These are phyloP conservation scores for Mrakia blollopis DNA, from an alignment of 768 basidiomycete species.

Conservation along the genomic window DNA sequence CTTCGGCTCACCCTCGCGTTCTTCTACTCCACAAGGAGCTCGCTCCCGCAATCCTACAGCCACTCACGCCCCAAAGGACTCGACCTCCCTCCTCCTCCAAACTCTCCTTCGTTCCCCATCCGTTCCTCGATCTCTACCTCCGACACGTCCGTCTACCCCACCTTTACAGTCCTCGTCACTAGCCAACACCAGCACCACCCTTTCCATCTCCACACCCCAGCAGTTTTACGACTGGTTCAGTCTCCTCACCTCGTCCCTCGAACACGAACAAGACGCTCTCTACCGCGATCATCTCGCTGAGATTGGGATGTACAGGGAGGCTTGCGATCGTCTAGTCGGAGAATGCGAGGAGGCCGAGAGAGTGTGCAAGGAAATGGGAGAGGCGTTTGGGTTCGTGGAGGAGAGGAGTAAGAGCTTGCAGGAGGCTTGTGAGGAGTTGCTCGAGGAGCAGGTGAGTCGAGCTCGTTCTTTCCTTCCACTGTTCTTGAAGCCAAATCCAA, in stretches of 20 bases:
- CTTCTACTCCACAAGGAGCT: not conserved
- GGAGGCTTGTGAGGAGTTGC: constrained; percentile 78
- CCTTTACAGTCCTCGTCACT: not conserved
- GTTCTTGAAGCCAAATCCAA: too few species aligned
- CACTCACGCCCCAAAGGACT: not conserved
- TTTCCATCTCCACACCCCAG: constrained; percentile 81
- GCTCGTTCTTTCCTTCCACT: too few species aligned
- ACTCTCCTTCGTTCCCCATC: not conserved
- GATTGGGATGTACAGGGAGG: constrained; percentile 67
- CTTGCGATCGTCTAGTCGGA: constrained; percentile 69
- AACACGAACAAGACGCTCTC: constrained; percentile 88
- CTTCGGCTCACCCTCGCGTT: not conserved
- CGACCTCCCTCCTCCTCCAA: constrained; percentile 7
- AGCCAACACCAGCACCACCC: constrained; percentile 63
- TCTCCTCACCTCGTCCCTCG: constrained; percentile 78
- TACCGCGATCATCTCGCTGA: constrained; percentile 78
- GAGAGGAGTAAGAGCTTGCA: constrained; percentile 87
- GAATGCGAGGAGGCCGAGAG: constrained; percentile 66
- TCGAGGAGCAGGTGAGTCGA: constrained; percentile 76
- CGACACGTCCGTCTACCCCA: constrained; percentile 33
- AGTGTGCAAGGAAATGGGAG: constrained; percentile 74
- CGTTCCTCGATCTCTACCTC: not conserved
- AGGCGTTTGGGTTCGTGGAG: constrained; percentile 80
- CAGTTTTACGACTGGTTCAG: constrained; percentile 98
- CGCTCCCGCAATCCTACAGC: not conserved